Conservation (phyloP, 2,329 filamentous ascomycete genomes). For the Stenocarpella maydis region DNA sequence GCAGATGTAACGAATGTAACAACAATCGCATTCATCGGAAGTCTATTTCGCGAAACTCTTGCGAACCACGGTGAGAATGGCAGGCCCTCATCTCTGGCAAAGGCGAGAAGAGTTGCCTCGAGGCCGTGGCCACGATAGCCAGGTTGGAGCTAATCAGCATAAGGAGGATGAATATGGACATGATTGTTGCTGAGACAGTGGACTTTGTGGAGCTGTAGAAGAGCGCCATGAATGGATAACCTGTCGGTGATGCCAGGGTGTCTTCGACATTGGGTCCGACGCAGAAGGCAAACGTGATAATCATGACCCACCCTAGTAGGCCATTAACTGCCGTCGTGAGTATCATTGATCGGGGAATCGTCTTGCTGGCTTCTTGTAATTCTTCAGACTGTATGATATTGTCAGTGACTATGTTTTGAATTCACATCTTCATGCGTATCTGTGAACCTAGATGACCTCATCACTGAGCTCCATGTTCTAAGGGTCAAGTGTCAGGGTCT, state of each 20-base stretch:
- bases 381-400: slow-evolving; percentile 43
- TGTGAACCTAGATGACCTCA: too few species aligned
- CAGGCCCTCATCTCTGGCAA: slow-evolving; percentile 47
- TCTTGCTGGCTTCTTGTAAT: slow-evolving; percentile 37
- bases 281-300: slow-evolving; percentile 25
- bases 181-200: slow-evolving; percentile 37
- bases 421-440: background rate
- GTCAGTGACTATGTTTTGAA: background rate
- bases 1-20: slow-evolving; percentile 26
- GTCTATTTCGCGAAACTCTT: slow-evolving; percentile 36
- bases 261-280: slow-evolving; percentile 36
- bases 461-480: too few species aligned
- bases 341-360: slow-evolving; percentile 50
- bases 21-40: slow-evolving; percentile 35
- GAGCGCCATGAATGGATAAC: slow-evolving; percentile 42
- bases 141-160: slow-evolving; percentile 40
- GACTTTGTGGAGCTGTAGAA: slow-evolving; percentile 41
- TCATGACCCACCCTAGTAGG: slow-evolving; percentile 43
- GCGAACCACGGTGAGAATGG: slow-evolving; percentile 43
- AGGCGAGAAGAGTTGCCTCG: slow-evolving; percentile 44
- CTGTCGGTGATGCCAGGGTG: slow-evolving; percentile 33
- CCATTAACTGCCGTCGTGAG: slow-evolving; percentile 46
- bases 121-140: slow-evolving; percentile 42
- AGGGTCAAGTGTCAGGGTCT: background rate
- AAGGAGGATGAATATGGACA: slow-evolving; percentile 41